phyloP scores from a whole-genome alignment of 108 stramenopile genomes.

The Epipyxis sp. region DNA sequence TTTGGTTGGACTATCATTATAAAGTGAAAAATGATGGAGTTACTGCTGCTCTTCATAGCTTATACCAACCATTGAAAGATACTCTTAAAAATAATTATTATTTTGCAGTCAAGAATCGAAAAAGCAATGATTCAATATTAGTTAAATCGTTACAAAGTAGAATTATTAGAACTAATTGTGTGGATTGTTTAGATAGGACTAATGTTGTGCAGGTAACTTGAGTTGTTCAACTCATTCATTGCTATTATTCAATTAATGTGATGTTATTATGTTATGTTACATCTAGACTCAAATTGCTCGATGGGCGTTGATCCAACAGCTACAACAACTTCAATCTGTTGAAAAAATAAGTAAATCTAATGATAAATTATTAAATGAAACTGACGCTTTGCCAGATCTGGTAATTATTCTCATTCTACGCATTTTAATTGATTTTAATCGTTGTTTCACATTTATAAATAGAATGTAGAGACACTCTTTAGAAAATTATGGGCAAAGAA shows the following conservation, averaged over 20 bases:
- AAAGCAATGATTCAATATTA: background rate
- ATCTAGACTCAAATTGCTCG: background rate
- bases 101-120: background rate
- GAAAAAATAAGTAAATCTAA: too few species aligned
- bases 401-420: too few species aligned
- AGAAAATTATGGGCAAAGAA: slow-evolving; percentile 1
- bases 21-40: slow-evolving; percentile 15
- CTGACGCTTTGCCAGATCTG: too few species aligned
- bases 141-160: background rate
- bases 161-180: slow-evolving; percentile 26
- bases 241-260: background rate
- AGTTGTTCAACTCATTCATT: background rate
- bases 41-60: background rate
- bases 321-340: background rate
- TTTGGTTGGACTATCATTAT: slow-evolving; percentile 19
- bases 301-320: slow-evolving; percentile 4
- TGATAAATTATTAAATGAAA: too few species aligned
- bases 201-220: slow-evolving; percentile 26
- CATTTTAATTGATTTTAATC: too few species aligned
- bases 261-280: background rate
- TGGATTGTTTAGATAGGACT: slow-evolving; percentile 32
- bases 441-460: too few species aligned
- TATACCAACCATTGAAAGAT: background rate
- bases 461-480: background rate
- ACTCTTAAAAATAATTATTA: background rate